Percentiles rank a stretch among this genome's conserved stretches.
Evolutionary conservation across 2,329 filamentous ascomycete species (phyloP).

Genomic region (Colletotrichum falcatum): DNA sequence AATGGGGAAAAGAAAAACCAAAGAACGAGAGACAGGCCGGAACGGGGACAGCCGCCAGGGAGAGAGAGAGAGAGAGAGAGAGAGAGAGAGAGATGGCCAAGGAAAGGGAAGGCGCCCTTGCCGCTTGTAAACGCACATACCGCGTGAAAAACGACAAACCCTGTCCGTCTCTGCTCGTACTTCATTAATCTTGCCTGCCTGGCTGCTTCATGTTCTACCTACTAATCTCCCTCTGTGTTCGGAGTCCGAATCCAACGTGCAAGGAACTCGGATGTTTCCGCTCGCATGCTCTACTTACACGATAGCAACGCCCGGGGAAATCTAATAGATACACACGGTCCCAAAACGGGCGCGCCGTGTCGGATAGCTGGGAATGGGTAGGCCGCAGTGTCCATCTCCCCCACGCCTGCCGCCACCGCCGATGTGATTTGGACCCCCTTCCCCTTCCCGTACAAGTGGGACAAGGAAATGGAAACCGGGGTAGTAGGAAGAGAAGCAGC

Average conservation of each 20-base stretch:
- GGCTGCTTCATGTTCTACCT: background rate
- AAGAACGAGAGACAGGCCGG: background rate
- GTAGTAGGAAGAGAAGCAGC: background rate
- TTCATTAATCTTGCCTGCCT: conserved; percentile 12
- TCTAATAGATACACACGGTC: background rate
- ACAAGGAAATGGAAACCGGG: background rate
- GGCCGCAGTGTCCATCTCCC: background rate
- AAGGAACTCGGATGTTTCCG: background rate
- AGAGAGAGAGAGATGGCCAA: background rate
- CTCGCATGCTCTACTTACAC: background rate
- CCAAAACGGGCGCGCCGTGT: background rate
- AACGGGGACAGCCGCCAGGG: background rate
- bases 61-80: background rate
- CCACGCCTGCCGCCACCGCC: conserved; percentile 7
- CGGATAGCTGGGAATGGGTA: conserved; percentile 10
- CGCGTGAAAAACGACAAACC: conserved; percentile 10
- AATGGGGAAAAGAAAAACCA: background rate
- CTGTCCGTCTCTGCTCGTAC: background rate
- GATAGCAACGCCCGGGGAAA: background rate
- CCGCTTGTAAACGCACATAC: conserved; percentile 35
- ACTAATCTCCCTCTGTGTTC: conserved; percentile 6
- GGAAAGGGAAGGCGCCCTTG: conserved; percentile 32
- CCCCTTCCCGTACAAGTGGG: background rate
- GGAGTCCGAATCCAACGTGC: too few species aligned
- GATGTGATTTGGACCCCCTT: conserved; percentile 1